phyloP scores from a whole-genome alignment of 106 monocot genomes.

The Cymbidium sinense region DNA sequence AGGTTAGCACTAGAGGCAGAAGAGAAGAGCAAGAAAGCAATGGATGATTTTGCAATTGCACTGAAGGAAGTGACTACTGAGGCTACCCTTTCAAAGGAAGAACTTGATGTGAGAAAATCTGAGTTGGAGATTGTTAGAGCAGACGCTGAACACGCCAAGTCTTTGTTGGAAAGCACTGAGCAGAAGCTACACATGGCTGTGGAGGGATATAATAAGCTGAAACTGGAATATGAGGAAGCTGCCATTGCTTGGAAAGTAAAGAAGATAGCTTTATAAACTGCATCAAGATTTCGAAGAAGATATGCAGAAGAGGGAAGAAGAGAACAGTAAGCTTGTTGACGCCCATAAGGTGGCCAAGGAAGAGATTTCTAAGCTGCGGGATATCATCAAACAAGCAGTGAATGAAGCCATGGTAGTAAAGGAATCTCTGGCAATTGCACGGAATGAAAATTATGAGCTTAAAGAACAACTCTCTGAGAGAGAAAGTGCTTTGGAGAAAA shows the following conservation, averaged over 20 bases:
- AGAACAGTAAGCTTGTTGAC: conserved; percentile 39
- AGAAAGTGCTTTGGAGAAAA: conserved; percentile 34
- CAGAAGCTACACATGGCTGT: conserved; percentile 11
- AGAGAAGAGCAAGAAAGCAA: conserved; percentile 57
- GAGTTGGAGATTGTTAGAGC: conserved; percentile 23
- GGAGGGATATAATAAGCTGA: conserved; percentile 38
- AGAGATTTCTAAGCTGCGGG: conserved; percentile 55
- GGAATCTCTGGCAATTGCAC: conserved; percentile 69
- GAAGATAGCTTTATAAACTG: conserved; percentile 52
- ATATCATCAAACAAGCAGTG: conserved; percentile 79
- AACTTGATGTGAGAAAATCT: background rate
- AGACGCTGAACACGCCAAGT: conserved; percentile 11
- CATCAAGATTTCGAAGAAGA: conserved; percentile 72
- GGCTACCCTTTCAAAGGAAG: conserved; percentile 16
- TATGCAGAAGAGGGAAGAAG: conserved; percentile 29
- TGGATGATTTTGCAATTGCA: conserved; percentile 45
- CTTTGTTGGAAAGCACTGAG: conserved; percentile 2
- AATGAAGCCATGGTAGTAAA: conserved; percentile 60
- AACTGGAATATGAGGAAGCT: conserved; percentile 47
- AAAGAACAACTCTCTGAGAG: conserved; percentile 42
- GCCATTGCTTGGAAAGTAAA: conserved; percentile 38
- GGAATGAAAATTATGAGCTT: conserved; percentile 57
- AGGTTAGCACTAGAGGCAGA: conserved; percentile 36
- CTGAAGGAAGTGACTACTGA: conserved; percentile 62
- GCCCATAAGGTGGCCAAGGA: conserved; percentile 40